Conservation (phyloP, 179 eudicot species). For the Silene vulgaris region DNA sequence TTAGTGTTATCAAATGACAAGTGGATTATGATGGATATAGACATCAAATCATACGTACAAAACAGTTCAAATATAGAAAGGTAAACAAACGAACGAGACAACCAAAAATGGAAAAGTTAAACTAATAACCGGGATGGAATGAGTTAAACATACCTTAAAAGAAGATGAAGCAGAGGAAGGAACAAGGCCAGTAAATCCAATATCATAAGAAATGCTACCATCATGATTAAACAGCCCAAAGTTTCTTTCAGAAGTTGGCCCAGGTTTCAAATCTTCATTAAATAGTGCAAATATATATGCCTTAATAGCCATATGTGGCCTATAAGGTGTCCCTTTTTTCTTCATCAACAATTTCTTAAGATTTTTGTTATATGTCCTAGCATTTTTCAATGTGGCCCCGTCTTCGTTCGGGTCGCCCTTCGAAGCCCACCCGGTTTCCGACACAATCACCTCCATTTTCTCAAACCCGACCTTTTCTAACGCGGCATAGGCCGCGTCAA, state of each 20-base stretch:
- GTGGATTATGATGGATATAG: too few relatives aligned
- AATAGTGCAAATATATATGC: constrained; percentile 80
- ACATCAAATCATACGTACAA: too few relatives aligned
- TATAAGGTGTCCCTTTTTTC: constrained; percentile 75
- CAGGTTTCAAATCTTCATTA: constrained; percentile 74
- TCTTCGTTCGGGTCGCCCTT: constrained; percentile 58
- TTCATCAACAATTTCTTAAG: constrained; percentile 50
- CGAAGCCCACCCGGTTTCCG: constrained; percentile 98
- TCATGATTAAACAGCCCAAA: constrained; percentile 81
- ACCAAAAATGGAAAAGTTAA: too few relatives aligned
- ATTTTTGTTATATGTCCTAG: constrained; percentile 58
- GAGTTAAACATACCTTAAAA: constrained; percentile 40
- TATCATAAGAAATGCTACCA: constrained; percentile 66
- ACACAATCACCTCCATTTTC: constrained; percentile 69
- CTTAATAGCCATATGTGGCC: constrained; percentile 47
- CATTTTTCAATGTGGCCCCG: constrained; percentile 51
- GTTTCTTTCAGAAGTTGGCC: constrained; percentile 79
- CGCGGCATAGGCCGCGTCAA: constrained; percentile 72
- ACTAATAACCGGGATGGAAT: too few relatives aligned
- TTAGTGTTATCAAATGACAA: too few relatives aligned
- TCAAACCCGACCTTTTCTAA: constrained; percentile 60
- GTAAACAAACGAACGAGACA: too few relatives aligned
- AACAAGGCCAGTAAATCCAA: constrained; percentile 69
- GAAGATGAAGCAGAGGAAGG: constrained; percentile 44
- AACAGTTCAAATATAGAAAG: too few relatives aligned